These are phyloP conservation scores for Leptomonas pyrrhocoris DNA, from an alignment of 208 protist species.

Conservation along the genomic window DNA sequence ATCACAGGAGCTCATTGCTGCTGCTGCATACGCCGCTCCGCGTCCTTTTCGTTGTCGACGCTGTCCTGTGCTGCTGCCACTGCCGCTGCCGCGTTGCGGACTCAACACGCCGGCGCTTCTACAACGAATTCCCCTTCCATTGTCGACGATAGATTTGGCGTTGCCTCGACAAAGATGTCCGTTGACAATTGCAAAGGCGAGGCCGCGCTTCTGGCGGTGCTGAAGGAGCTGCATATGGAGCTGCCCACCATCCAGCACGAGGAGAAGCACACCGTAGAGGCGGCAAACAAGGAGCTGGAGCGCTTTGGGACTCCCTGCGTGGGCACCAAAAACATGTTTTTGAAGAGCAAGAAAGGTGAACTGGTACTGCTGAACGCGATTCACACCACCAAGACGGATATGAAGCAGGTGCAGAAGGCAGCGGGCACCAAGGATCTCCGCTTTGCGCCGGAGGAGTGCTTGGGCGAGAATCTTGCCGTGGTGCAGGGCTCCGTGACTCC, in stretches of 20 bases:
- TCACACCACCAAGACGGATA: constrained; percentile 65
- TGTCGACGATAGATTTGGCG: too few species aligned
- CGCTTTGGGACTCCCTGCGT: constrained; percentile 17
- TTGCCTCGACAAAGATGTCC: constrained; percentile 36
- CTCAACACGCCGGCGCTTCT: background rate
- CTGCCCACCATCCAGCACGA: constrained; percentile 77
- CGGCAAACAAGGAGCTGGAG: constrained; percentile 31
- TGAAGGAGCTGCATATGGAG: constrained; percentile 42
- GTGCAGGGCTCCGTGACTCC: constrained; percentile 82
- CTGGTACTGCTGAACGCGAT: constrained; percentile 81
- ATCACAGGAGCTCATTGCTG: too few species aligned
- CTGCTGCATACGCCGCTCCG: too few species aligned
- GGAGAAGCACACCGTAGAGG: constrained; percentile 80
- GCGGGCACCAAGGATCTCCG: constrained; percentile 75
- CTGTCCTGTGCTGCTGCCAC: too few species aligned
- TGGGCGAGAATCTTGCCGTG: constrained; percentile 76
- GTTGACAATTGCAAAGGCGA: constrained; percentile 62
- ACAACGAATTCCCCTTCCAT: background rate
- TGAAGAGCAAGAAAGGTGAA: constrained; percentile 91
- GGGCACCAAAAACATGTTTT: constrained; percentile 89
- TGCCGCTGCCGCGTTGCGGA: background rate
- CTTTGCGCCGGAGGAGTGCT: constrained; percentile 71
- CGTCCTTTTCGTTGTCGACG: too few species aligned
- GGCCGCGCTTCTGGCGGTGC: constrained; percentile 48
- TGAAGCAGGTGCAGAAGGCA: constrained; percentile 79